Percentiles rank a stretch among this genome's conserved stretches.
Conservation (phyloP, 1,139 yeast species). For the Suhomyces wounanorum region DNA sequence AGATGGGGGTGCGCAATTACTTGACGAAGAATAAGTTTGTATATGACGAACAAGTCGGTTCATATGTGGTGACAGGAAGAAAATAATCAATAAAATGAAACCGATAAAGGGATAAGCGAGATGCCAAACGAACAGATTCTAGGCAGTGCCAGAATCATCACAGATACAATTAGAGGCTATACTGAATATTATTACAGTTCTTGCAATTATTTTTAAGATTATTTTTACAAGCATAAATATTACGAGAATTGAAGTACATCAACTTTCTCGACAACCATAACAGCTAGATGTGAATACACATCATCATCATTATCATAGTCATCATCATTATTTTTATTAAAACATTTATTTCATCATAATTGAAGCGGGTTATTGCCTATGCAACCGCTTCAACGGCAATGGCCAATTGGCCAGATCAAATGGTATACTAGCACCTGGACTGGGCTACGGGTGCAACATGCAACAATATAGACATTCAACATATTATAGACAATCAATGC, state of each 20-base stretch:
- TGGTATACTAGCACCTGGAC: background rate
- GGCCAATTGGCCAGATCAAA: background rate
- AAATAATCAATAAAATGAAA: background rate
- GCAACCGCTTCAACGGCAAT: background rate
- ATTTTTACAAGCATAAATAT: background rate
- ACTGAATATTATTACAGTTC: background rate
- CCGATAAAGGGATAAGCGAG: background rate
- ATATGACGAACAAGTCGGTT: slow-evolving; percentile 48
- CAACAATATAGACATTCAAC: background rate
- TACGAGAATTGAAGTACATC: background rate
- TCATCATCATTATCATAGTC: background rate
- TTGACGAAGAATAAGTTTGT: slow-evolving; percentile 36
- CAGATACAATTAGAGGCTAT: background rate
- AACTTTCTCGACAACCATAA: background rate
- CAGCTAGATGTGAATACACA: no score
- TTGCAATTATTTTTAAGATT: background rate
- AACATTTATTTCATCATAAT: background rate
- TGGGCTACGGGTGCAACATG: background rate
- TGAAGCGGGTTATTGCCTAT: background rate
- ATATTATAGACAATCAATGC: background rate
- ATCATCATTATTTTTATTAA: background rate
- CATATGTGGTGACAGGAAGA: slow-evolving; percentile 35
- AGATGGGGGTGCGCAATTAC: slow-evolving; percentile 37
- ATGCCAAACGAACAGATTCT: background rate
- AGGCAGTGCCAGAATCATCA: background rate